These are phyloP conservation scores for Flaveria bidentis DNA, from an alignment of 129 eudicot species.

Conservation along the genomic window DNA sequence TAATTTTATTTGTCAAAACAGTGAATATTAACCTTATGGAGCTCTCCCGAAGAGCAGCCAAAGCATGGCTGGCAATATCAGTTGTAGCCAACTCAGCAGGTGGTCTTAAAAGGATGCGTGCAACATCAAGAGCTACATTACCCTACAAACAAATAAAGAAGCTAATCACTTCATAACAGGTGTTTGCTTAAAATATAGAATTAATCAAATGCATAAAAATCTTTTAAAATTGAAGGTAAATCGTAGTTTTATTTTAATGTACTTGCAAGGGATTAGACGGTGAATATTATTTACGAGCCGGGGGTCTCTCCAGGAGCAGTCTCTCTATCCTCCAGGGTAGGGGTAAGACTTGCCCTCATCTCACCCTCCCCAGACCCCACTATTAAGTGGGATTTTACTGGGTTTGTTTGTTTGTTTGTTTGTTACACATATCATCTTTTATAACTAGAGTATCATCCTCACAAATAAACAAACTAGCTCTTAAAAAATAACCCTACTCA, in stretches of 20 bases:
- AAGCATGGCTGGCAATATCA: conserved; percentile 78
- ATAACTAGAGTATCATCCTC: background rate
- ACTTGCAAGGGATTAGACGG: too few relatives aligned
- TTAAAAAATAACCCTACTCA: background rate
- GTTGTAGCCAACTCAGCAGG: conserved; percentile 70
- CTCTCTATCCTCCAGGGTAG: too few relatives aligned
- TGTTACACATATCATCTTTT: background rate
- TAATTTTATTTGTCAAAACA: background rate
- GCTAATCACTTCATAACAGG: background rate
- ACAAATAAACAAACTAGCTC: background rate
- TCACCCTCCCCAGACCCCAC: too few relatives aligned
- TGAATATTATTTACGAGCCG: too few relatives aligned
- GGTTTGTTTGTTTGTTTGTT: too few relatives aligned
- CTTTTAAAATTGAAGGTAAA: too few relatives aligned
- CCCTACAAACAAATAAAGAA: conserved; percentile 52
- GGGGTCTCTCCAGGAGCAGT: too few relatives aligned
- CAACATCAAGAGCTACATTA: conserved; percentile 96
- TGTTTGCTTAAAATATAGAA: background rate
- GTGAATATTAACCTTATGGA: conserved; percentile 60
- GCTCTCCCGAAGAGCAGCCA: conserved; percentile 68
- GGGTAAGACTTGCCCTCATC: too few relatives aligned
- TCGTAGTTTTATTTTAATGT: too few relatives aligned
- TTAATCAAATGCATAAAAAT: too few relatives aligned
- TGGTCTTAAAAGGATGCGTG: conserved; percentile 80
- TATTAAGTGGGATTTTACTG: too few relatives aligned